These are phyloP conservation scores for Aspergillus phoenicis DNA, from an alignment of 2,329 filamentous ascomycete species.

Conservation along the genomic window DNA sequence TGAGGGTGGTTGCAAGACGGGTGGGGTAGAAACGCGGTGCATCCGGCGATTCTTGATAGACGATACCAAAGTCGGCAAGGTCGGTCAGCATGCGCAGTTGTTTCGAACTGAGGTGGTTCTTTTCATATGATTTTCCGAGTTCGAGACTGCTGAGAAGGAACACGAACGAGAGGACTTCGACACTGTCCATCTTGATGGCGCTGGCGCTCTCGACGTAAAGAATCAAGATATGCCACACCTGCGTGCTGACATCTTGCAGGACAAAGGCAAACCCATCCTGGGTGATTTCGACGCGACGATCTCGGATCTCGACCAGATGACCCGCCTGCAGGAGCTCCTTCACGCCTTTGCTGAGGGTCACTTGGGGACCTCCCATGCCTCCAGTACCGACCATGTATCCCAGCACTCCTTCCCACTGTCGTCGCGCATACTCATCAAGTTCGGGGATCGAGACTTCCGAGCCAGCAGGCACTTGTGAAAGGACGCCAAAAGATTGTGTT, in stretches of 20 bases:
- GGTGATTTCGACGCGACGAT: constrained; percentile 71
- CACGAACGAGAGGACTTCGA: constrained; percentile 93
- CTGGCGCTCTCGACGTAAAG: constrained; percentile 88
- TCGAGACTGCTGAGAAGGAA: constrained; percentile 94
- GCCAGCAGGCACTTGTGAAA: constrained; percentile 66
- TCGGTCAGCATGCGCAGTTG: constrained; percentile 88
- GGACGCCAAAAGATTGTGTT: constrained; percentile 88
- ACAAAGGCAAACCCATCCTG: constrained; percentile 93
- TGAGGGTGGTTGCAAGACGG: constrained; percentile 89
- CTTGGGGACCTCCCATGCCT: constrained; percentile 51
- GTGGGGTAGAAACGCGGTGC: constrained; percentile 77
- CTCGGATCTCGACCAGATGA: constrained; percentile 69
- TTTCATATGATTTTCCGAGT: constrained; percentile 88
- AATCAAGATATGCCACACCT: constrained; percentile 93
- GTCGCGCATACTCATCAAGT: constrained; percentile 81
- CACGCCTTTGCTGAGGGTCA: constrained; percentile 71
- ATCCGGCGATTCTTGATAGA: constrained; percentile 63
- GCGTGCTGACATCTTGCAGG: constrained; percentile 90
- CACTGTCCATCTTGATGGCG: constrained; percentile 74
- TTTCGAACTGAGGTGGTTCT: constrained; percentile 75
- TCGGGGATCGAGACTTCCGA: constrained; percentile 68
- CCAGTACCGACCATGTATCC: constrained; percentile 81
- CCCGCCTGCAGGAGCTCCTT: constrained; percentile 81
- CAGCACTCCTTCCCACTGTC: constrained; percentile 93
- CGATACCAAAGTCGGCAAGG: constrained; percentile 87